These are phyloP conservation scores for Sutorius australiensis DNA, from an alignment of 768 basidiomycete genomes.

Conservation along the genomic window DNA sequence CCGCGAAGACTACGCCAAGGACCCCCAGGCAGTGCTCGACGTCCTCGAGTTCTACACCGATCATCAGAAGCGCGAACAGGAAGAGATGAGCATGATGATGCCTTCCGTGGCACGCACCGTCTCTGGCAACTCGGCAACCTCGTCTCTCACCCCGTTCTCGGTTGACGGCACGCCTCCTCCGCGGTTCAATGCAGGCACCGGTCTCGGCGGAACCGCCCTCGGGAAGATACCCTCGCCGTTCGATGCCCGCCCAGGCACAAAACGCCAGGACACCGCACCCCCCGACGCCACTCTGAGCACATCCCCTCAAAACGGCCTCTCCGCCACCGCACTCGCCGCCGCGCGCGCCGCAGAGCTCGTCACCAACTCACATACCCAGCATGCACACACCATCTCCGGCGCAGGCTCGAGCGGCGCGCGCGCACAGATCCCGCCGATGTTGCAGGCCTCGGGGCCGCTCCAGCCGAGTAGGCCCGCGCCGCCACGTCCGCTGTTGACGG, in stretches of 20 bases:
- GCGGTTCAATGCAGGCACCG: conserved; percentile 89
- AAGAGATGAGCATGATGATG: conserved; percentile 49
- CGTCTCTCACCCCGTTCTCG: conserved; percentile 37
- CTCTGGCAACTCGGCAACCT: conserved; percentile 14
- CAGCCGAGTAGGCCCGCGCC: conserved; percentile 67
- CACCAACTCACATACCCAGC: conserved; percentile 45
- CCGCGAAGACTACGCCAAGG: conserved; percentile 93
- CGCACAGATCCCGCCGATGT: conserved; percentile 23
- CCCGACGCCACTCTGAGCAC: conserved; percentile 28
- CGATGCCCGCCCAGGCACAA: conserved; percentile 33
- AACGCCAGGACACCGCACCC: conserved; percentile 47
- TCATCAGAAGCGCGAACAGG: conserved; percentile 91
- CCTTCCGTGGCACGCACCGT: conserved; percentile 22
- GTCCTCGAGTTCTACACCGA: conserved; percentile 99
- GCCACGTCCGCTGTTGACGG: conserved; percentile 59
- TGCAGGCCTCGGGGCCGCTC: conserved; percentile 34
- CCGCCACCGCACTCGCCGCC: conserved; percentile 44
- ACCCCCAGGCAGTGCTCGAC: conserved; percentile 96
- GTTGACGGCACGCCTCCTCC: conserved; percentile 49
- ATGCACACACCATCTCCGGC: conserved; percentile 40
- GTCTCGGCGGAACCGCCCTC: conserved; percentile 67
- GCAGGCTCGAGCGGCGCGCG: conserved; percentile 28
- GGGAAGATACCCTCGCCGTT: conserved; percentile 41
- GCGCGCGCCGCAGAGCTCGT: conserved; percentile 63
- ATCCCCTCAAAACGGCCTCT: conserved; percentile 35